A percentile compares a stretch with the other conserved stretches of the same genome.
Evolutionary conservation across 805 yeast genomes (phyloP).

Genomic region (Candida khao-thaluensis): DNA sequence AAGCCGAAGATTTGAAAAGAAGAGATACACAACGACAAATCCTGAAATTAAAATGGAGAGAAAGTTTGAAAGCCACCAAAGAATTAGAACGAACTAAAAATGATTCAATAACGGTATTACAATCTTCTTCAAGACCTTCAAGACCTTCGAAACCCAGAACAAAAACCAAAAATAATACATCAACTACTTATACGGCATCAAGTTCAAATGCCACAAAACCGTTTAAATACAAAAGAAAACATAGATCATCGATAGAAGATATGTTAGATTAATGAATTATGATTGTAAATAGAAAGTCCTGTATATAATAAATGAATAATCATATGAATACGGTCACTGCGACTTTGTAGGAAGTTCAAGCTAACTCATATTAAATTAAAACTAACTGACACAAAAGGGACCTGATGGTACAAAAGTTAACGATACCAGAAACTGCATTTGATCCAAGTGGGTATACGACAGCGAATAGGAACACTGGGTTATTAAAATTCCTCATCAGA

Average conservation of each 20-base stretch:
- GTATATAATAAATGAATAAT: background rate
- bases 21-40: slow-evolving; percentile 48
- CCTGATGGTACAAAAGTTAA: slow-evolving; percentile 31
- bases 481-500: slow-evolving; percentile 26
- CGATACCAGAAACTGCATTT: slow-evolving; percentile 43
- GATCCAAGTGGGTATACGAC: slow-evolving; percentile 27
- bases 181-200: no score
- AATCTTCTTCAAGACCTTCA: no score
- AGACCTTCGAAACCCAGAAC: no score
- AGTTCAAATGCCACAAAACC: no score
- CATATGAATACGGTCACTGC: background rate
- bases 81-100: background rate
- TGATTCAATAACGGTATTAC: background rate
- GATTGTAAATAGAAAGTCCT: slow-evolving; percentile 2
- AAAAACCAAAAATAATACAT: no score
- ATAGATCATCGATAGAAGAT: slow-evolving; percentile 1
- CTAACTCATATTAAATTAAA: no score
- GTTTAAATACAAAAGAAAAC: no score
- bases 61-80: background rate
- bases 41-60: slow-evolving; percentile 2
- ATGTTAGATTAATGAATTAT: slow-evolving; percentile 5
- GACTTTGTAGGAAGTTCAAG: no score
- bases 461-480: slow-evolving; percentile 21
- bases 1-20: slow-evolving; percentile 41
- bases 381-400: no score